These are phyloP conservation scores for Suaeda aralocaspica DNA, from an alignment of 148 eudicot genomes.

Conservation along the genomic window DNA sequence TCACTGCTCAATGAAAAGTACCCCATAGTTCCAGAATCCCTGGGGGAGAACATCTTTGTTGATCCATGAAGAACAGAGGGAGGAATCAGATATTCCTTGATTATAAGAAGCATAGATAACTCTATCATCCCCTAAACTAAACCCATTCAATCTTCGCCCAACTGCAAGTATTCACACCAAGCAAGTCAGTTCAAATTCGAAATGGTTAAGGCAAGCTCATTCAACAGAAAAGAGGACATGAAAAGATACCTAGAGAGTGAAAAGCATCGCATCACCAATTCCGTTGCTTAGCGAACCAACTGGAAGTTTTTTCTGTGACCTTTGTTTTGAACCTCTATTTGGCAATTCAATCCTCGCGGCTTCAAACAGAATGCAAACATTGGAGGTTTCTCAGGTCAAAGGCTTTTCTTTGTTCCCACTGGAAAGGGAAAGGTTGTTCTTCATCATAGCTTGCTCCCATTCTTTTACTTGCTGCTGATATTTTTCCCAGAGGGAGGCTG, in stretches of 20 bases:
- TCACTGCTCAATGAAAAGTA: conserved; percentile 49
- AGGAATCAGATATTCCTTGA: conserved; percentile 55
- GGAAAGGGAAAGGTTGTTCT: conserved; percentile 31
- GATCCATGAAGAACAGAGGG: conserved; percentile 60
- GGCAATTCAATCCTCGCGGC: conserved; percentile 82
- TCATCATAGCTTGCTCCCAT: conserved; percentile 62
- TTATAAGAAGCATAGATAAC: conserved; percentile 31
- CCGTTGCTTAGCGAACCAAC: conserved; percentile 46
- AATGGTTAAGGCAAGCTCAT: background rate
- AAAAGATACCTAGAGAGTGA: conserved; percentile 51
- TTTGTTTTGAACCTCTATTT: conserved; percentile 78
- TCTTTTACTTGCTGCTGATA: conserved; percentile 75
- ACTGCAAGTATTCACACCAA: conserved; percentile 22
- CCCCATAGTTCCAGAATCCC: conserved; percentile 43
- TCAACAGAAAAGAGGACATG: conserved; percentile 1
- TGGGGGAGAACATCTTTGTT: conserved; percentile 52
- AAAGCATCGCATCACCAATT: conserved; percentile 50
- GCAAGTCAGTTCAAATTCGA: conserved; percentile 6
- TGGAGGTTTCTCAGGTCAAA: conserved; percentile 63
- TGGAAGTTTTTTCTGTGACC: conserved; percentile 66
- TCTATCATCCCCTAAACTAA: conserved; percentile 60
- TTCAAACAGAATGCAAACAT: conserved; percentile 89
- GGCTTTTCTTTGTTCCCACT: conserved; percentile 50
- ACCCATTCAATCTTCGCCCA: conserved; percentile 63
- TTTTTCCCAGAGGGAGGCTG: conserved; percentile 97